Percentiles rank a stretch among this genome's conserved stretches.
These are phyloP conservation scores for Lactarius indigo DNA, from an alignment of 768 basidiomycete species.

Conservation along the genomic window DNA sequence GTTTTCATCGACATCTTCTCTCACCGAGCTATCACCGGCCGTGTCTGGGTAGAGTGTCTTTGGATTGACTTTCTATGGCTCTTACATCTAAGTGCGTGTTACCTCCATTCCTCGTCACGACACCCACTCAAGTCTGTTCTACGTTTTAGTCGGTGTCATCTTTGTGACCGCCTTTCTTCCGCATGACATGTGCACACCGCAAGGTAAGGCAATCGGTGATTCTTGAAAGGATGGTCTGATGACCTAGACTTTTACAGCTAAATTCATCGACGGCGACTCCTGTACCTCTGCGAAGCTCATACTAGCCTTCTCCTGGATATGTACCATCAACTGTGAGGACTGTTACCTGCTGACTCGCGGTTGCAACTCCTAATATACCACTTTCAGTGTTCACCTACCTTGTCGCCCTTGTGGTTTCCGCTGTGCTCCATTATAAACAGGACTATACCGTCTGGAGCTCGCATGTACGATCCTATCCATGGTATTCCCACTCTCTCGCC, in stretches of 20 bases:
- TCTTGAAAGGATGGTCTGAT: neutral
- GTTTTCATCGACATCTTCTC: constrained; percentile 17
- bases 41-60: constrained; percentile 24
- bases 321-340: constrained; percentile 20
- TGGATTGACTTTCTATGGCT: constrained; percentile 21
- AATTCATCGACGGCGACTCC: constrained; percentile 5
- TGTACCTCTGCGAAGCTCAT: constrained; percentile 21
- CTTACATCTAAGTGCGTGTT: constrained; percentile 20
- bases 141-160: constrained; percentile 16
- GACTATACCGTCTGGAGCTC: constrained; percentile 19
- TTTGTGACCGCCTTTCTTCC: constrained; percentile 16
- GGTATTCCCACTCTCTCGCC: constrained; percentile 12
- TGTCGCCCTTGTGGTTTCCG: constrained; percentile 11
- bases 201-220: constrained; percentile 8
- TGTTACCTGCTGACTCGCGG: no score
- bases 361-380: neutral
- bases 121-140: neutral
- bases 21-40: constrained; percentile 8
- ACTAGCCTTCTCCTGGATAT: constrained; percentile 24
- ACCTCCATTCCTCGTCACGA: neutral
- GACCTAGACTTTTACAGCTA: constrained; percentile 2
- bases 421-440: constrained; percentile 14
- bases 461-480: constrained; percentile 20
- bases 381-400: constrained; percentile 20
- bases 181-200: constrained; percentile 18